A percentile compares a stretch with the other conserved stretches of the same genome.
Conservation (phyloP, 169 alveolate genomes). For the Plasmodium berghei region DNA sequence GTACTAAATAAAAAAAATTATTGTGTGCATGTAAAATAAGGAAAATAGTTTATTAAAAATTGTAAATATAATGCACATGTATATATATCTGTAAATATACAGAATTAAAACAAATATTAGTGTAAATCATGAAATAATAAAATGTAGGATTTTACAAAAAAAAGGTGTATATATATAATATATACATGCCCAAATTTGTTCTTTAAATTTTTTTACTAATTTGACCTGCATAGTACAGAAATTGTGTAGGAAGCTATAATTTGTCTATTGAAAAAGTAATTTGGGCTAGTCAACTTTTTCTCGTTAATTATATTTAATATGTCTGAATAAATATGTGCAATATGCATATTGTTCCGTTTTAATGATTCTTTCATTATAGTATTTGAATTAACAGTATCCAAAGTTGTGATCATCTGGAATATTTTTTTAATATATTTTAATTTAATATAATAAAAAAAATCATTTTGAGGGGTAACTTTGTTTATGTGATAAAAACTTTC, state of each 20-base stretch:
- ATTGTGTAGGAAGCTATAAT: slow-evolving; percentile 59
- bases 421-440: slow-evolving; percentile 28
- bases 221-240: slow-evolving; percentile 57
- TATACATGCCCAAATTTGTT: no score
- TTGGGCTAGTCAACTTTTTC: background rate
- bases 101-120: no score
- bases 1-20: no score
- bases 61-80: no score
- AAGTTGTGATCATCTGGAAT: slow-evolving; percentile 1
- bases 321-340: slow-evolving; percentile 20
- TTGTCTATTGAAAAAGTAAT: slow-evolving; percentile 21
- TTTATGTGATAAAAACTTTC: no score
- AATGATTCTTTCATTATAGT: slow-evolving; percentile 44
- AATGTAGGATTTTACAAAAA: no score
- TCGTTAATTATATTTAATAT: slow-evolving; percentile 10
- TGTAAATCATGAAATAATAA: no score
- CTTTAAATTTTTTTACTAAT: background rate
- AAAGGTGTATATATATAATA: no score
- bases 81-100: no score
- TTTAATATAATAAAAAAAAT: slow-evolving; percentile 29
- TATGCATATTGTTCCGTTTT: slow-evolving; percentile 14
- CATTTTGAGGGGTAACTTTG: background rate
- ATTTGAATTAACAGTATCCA: slow-evolving; percentile 26
- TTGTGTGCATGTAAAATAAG: no score
- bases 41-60: no score